Evolutionary conservation across 306 rosid species (phyloP).

Genomic region (Cicer arietinum): DNA sequence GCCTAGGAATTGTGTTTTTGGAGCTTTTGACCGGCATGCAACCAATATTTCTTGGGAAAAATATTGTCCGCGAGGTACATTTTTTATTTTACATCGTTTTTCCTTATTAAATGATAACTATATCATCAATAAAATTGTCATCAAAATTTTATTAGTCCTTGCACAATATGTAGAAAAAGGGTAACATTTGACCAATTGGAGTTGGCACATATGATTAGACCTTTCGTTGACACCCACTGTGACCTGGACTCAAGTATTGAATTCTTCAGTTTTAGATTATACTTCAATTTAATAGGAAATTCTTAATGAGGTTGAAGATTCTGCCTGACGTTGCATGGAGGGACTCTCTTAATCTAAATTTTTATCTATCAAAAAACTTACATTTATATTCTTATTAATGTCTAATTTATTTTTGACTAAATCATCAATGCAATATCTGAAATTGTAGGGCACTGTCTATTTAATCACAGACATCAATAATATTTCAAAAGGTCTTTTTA

Average conservation of each 20-base stretch:
- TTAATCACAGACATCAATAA: no score
- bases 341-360: neutral
- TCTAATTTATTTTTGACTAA: neutral
- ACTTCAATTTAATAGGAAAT: neutral
- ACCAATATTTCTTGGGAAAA: constrained; percentile 79
- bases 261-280: neutral
- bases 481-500: neutral
- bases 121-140: neutral
- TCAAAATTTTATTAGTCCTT: neutral
- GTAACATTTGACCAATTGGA: no score
- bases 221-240: neutral
- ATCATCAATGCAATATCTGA: no score
- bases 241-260: neutral
- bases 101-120: constrained; percentile 1
- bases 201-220: no score
- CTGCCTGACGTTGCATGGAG: neutral
- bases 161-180: neutral
- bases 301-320: neutral
- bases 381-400: neutral
- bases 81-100: neutral
- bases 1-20: constrained; percentile 76
- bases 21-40: constrained; percentile 73
- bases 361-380: neutral
- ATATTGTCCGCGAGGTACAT: constrained; percentile 80
- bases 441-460: no score